phyloP scores from a whole-genome alignment of 768 basidiomycete genomes.

The Russula sp. region DNA sequence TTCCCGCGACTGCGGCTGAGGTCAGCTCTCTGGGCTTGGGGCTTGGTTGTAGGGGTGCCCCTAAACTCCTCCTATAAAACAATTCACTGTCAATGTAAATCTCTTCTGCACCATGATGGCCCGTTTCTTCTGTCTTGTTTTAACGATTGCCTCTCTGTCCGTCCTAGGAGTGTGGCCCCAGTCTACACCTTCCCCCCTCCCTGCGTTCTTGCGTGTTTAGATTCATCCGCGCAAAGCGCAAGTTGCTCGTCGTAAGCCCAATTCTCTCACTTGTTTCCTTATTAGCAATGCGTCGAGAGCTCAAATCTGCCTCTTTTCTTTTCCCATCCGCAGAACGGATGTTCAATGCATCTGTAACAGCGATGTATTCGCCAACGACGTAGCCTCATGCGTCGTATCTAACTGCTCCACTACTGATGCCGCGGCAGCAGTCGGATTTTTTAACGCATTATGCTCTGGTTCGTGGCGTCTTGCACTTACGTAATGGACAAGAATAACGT shows the following conservation, averaged over 20 bases:
- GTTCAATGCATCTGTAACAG: background rate
- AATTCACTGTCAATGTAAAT: background rate
- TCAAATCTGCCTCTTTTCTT: background rate
- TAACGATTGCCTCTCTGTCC: background rate
- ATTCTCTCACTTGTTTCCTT: background rate
- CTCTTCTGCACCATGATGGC: background rate
- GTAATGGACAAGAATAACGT: no score
- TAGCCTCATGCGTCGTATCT: background rate
- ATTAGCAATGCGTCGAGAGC: background rate
- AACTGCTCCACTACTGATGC: background rate
- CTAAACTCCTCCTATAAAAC: conserved; percentile 5
- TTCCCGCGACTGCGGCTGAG: conserved; percentile 1
- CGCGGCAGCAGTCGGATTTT: background rate
- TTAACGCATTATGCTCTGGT: background rate
- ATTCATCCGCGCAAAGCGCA: background rate
- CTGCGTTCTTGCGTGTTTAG: background rate
- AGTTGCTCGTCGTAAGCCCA: background rate
- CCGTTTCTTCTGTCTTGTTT: background rate
- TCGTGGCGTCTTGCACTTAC: background rate
- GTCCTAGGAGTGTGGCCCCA: background rate
- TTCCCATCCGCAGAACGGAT: conserved; percentile 1
- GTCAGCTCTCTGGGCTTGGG: background rate
- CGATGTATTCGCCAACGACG: background rate
- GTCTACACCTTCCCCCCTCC: background rate
- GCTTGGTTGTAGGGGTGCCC: background rate